phyloP scores from a whole-genome alignment of 768 basidiomycete genomes.

The Naganishia vishniacii region DNA sequence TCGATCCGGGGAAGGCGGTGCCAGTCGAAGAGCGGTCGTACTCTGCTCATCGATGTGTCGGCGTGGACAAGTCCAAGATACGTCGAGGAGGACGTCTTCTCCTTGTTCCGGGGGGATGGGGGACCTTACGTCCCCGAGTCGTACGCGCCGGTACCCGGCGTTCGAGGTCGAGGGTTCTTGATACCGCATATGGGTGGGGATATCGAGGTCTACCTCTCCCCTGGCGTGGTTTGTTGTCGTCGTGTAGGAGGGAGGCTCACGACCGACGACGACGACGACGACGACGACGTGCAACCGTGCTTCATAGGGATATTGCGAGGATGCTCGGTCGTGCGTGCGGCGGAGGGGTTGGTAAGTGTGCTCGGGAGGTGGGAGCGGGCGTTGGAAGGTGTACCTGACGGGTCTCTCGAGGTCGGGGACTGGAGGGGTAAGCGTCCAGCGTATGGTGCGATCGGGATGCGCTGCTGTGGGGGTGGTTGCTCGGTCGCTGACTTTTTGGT shows the following conservation, averaged over 20 bases:
- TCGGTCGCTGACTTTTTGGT: no score
- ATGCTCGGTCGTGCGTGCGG: no score
- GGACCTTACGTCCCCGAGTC: background rate
- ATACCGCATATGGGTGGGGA: slow-evolving; percentile 20
- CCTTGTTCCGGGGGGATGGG: background rate
- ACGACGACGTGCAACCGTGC: background rate
- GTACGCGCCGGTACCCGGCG: background rate
- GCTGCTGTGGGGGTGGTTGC: no score
- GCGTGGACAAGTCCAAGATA: background rate
- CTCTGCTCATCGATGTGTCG: background rate
- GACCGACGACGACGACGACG: no score
- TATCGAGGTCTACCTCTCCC: slow-evolving; percentile 1
- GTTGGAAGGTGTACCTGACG: slow-evolving; percentile 14
- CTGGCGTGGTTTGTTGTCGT: no score
- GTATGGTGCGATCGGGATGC: background rate
- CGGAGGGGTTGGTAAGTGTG: background rate
- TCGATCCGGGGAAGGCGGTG: background rate
- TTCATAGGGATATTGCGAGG: background rate
- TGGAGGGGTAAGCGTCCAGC: background rate
- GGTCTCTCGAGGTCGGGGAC: slow-evolving; percentile 21
- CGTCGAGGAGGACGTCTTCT: background rate
- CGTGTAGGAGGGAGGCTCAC: no score
- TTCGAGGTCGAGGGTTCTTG: slow-evolving; percentile 13
- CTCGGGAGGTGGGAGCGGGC: background rate
- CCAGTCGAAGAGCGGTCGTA: background rate